Percentiles rank a stretch among this genome's conserved stretches.
phyloP scores from a whole-genome alignment of 2,329 filamentous ascomycete genomes.

The Aureobasidium subglaciale region DNA sequence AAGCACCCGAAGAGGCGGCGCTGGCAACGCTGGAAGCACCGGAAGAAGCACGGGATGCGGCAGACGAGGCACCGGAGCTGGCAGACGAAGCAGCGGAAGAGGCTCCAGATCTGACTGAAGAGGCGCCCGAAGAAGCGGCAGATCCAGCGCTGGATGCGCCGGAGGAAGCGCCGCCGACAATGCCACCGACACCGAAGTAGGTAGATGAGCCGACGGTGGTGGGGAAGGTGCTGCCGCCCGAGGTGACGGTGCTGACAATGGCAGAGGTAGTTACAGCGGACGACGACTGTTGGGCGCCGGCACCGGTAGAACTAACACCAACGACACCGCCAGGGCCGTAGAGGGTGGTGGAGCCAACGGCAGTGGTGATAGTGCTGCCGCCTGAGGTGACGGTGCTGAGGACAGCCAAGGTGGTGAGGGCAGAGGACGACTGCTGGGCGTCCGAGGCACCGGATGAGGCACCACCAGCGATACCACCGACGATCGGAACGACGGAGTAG shows the following conservation, averaged over 20 bases:
- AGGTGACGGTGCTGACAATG: conserved; percentile 23
- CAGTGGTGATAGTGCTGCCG: no score
- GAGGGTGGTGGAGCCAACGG: no score
- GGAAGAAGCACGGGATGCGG: conserved; percentile 13
- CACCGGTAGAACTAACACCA: no score
- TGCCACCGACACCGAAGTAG: conserved; percentile 21
- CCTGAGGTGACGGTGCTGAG: no score
- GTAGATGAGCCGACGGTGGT: conserved; percentile 29
- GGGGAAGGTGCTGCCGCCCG: conserved; percentile 19
- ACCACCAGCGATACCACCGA: conserved; percentile 15
- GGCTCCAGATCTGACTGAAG: conserved; percentile 12
- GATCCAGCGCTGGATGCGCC: conserved; percentile 16
- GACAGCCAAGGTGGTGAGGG: no score
- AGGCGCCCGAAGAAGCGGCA: conserved; percentile 18
- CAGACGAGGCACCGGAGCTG: conserved; percentile 12
- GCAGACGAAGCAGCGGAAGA: conserved; percentile 17
- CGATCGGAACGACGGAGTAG: conserved; percentile 20
- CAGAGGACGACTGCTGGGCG: conserved; percentile 10
- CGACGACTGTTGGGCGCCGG: no score
- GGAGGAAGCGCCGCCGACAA: conserved; percentile 8
- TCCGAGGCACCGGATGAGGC: conserved; percentile 16
- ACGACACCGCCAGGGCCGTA: no score
- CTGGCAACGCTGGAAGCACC: conserved; percentile 16
- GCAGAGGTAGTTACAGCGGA: conserved; percentile 17
- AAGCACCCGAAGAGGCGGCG: conserved; percentile 15